Conservation (phyloP, 768 basidiomycete species). For the Glaciozyma martinii region DNA sequence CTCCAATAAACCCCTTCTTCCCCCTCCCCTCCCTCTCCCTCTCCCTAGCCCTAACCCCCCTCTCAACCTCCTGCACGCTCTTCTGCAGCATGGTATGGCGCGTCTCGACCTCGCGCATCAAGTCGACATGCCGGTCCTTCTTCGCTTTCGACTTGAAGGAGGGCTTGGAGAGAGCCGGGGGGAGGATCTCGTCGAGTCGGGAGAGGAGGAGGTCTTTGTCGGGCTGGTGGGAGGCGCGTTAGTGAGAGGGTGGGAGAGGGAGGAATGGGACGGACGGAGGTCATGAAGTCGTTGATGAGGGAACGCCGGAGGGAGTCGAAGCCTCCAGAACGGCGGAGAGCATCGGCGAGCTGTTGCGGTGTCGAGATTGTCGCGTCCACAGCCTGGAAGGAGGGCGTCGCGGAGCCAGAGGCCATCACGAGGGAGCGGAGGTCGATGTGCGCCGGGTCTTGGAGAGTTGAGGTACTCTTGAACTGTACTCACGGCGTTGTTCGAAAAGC, state of each 20-base stretch:
- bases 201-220: neutral
- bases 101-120: too few relatives aligned
- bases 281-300: constrained; percentile 18
- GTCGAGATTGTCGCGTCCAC: neutral
- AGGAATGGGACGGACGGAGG: neutral
- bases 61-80: too few relatives aligned
- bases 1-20: too few relatives aligned
- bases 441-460: too few relatives aligned
- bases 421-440: neutral
- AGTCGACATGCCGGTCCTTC: neutral
- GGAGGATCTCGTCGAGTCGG: neutral
- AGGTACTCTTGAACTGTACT: neutral
- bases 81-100: too few relatives aligned
- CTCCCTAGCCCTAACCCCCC: too few relatives aligned
- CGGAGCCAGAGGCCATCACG: neutral
- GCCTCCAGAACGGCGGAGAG: constrained; percentile 14
- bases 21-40: too few relatives aligned
- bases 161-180: neutral
- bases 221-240: neutral
- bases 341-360: constrained; percentile 3
- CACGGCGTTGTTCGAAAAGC: neutral
- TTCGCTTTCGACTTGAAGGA: neutral
- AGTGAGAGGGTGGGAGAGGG: neutral
- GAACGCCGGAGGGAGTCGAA: constrained; percentile 18
- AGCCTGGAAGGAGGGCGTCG: constrained; percentile 1